Base-by-base conservation (phyloP, 345 rosid genomes). In the Kandelia obovata region DNA sequence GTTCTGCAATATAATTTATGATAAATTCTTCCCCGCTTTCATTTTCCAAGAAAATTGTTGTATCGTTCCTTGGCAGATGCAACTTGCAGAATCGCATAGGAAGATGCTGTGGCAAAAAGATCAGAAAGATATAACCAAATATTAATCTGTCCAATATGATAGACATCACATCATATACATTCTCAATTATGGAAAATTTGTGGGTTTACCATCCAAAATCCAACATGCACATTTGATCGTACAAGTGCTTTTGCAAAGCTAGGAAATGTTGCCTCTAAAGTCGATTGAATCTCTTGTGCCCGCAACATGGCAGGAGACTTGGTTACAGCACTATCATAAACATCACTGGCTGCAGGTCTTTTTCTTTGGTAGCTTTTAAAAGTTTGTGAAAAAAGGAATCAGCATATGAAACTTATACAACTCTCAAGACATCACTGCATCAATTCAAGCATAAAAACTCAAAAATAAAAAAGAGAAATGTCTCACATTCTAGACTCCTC, bases 61-160 rank as follows among this genome's bases (percentile, higher is more conserved):
- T 66, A 62, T 83, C 83, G 52, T 61, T 53, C 76, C 74, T 74
- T 11, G 84, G 84, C 81, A 83, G 63, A 62, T 81, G 66, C 65
- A 70, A 25, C 74, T 79, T 77, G 82, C 87, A 83, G 74, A 83
- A 83, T 63, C 70, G 71, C 82, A 75, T 79, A 10, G 87, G 85
- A 64, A 83, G 82, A 74, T 80, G 82, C 86, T 83, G 84, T 20
- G 55, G 63, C 31, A 46, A 55, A 43, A 63, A 25, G 75, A 59
- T 46, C 16, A 21, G 13, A 51, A 31, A 34, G 9, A 65, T 62
- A 47, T 71, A 55, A 56, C 39, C 28, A 53, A 10, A 25, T 37
- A 61, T 35, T 28, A 66, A 61, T 19, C 53, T 43, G 65, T 51
- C 34, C 10, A 64, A 28, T 13, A 43, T 43, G 49, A 43, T 15